Evolutionary conservation across 2,329 filamentous ascomycete species (phyloP).

Genomic region (Trichoderma koningii): DNA sequence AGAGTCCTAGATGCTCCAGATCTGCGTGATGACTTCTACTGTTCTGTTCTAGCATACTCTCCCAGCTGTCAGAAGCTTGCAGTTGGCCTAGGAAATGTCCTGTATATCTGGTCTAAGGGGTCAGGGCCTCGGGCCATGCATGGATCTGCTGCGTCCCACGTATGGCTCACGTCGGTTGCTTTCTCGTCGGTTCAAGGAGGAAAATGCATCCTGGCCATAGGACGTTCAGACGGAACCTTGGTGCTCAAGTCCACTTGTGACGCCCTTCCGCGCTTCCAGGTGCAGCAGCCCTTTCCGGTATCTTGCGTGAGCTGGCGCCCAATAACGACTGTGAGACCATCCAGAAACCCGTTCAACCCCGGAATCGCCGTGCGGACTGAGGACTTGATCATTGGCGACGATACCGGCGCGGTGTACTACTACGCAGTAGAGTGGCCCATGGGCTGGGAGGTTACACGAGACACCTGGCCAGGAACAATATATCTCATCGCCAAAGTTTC

Average conservation of each 20-base stretch:
- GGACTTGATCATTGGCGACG: constrained; percentile 84
- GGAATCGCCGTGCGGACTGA: constrained; percentile 66
- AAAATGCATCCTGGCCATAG: constrained; percentile 81
- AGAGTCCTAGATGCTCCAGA: constrained; percentile 85
- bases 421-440: constrained; percentile 86
- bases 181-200: constrained; percentile 80
- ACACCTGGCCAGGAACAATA: constrained; percentile 76
- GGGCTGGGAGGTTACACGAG: constrained; percentile 60
- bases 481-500: constrained; percentile 74
- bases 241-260: constrained; percentile 78
- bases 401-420: constrained; percentile 79
- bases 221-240: constrained; percentile 74
- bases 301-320: constrained; percentile 84
- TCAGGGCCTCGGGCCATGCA: constrained; percentile 60
- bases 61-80: constrained; percentile 72
- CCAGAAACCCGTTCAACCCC: constrained; percentile 50
- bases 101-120: constrained; percentile 88
- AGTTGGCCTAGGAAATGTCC: constrained; percentile 74
- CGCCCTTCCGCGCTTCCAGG: constrained; percentile 69
- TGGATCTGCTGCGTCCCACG: constrained; percentile 33
- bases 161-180: constrained; percentile 78
- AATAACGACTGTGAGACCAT: constrained; percentile 54
- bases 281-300: constrained; percentile 70
- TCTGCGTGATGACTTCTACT: constrained; percentile 95
- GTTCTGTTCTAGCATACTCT: constrained; percentile 86